Conservation (phyloP, 441 rosid species). For the Euphorbia neoarborescens region DNA sequence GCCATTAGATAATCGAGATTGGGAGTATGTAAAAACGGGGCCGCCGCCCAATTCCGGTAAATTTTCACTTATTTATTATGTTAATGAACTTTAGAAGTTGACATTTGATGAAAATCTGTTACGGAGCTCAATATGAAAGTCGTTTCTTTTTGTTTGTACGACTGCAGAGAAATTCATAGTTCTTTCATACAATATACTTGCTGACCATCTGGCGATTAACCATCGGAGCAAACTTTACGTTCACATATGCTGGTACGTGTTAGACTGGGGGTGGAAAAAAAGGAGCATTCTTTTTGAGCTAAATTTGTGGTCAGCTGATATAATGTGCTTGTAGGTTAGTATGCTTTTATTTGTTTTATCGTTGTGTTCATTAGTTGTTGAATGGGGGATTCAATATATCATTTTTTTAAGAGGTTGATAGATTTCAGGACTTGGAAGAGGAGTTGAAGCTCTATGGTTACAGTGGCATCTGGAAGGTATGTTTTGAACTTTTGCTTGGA, state of each 20-base stretch:
- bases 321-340: slow-evolving; percentile 86
- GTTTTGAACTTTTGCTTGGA: background rate
- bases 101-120: background rate
- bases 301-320: slow-evolving; percentile 86
- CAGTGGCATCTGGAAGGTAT: slow-evolving; percentile 79
- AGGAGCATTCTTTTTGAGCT: slow-evolving; percentile 68
- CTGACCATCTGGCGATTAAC: slow-evolving; percentile 74
- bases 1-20: slow-evolving; percentile 57
- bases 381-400: background rate
- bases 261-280: slow-evolving; percentile 83
- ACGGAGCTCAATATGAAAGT: too few relatives aligned
- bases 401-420: slow-evolving; percentile 74
- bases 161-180: slow-evolving; percentile 60
- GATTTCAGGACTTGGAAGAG: slow-evolving; percentile 65
- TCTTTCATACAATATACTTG: slow-evolving; percentile 80
- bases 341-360: background rate
- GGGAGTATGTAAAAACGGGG: slow-evolving; percentile 53
- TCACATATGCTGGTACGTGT: slow-evolving; percentile 63
- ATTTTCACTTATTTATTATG: background rate
- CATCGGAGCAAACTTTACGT: slow-evolving; percentile 71
- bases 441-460: slow-evolving; percentile 63
- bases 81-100: background rate
- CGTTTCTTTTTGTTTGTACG: slow-evolving; percentile 17
- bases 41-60: slow-evolving; percentile 55
- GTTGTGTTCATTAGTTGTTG: background rate